Base-by-base conservation (phyloP, 495 filamentous ascomycete genomes). In the Lepraria neglecta region DNA sequence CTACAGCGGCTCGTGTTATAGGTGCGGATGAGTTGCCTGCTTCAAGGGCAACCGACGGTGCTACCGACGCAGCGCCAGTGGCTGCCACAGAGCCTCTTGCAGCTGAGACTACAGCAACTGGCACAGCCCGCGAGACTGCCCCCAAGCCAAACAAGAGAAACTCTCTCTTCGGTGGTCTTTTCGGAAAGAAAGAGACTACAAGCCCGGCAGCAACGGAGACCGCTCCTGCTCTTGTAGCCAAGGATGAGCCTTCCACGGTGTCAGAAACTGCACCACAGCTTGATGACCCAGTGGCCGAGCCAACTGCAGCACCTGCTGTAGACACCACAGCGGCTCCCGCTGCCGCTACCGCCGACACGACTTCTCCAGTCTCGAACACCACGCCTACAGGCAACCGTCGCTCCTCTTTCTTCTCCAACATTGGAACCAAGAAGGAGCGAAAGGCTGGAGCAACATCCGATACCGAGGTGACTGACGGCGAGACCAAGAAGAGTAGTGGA, bases 161-260 rank as follows among this genome's bases (percentile, higher is more conserved):
- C 58, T 80, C 79, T 52, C 73, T 78, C 67, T 82, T 80, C 61
- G 76, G 75, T 42, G 77, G 72, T 65, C 72, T 81, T 69, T 84
- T 83, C 72, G 65, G 64, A 48, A 72, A 67, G 33, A 79, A 82
- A 66, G 82, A 82, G 64, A 76, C 78, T 59, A 69, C 75, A 58
- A 80, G 76, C 71, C 77, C 80, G 53, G 73, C 75, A 45, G 82
- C 80, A 71, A 71, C 75, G 66, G 80, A 84, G 64, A 78, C 76
- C 50, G 72, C 76, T 58, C 74, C 78, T 55, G 69, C 70, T 64
- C 46, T 67, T 62, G 60, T 74, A 57, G 67, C 56, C 50, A 75
- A 69, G 64, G 73, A 69, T 58, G 78, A 80, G 71, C 69, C 68
- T 53, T 68, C 70, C 44, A 55, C 77, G 56, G 73, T 77, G 19